Evolutionary conservation across 2,329 filamentous ascomycete species (phyloP).

Genomic region (Beauveria australis): DNA sequence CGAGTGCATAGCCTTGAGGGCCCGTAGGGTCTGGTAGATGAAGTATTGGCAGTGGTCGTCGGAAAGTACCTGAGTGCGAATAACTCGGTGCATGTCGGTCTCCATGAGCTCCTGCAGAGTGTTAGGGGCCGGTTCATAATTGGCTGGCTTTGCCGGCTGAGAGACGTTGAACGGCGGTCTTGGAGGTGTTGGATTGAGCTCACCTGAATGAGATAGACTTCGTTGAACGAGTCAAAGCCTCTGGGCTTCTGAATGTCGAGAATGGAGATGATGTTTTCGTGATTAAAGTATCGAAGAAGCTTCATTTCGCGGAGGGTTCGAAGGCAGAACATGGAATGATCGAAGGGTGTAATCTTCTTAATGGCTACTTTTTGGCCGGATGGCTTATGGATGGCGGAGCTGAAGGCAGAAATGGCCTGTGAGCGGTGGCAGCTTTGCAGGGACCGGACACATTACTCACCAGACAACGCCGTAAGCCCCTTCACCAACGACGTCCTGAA

Average conservation of each 20-base stretch:
- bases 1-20: constrained; percentile 98
- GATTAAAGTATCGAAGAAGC: constrained; percentile 96
- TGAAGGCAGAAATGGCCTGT: constrained; percentile 27
- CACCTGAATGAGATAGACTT: constrained; percentile 98
- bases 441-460: constrained; percentile 44
- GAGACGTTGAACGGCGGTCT: background rate
- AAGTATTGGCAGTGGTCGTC: constrained; percentile 99
- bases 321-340: constrained; percentile 98
- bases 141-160: background rate
- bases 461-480: constrained; percentile 98
- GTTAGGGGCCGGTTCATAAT: background rate
- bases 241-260: constrained; percentile 97
- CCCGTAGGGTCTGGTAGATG: constrained; percentile 97
- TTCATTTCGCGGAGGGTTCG: constrained; percentile 98
- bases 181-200: constrained; percentile 15
- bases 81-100: constrained; percentile 98
- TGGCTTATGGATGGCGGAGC: constrained; percentile 95
- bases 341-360: constrained; percentile 99
- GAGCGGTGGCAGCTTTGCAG: constrained; percentile 2
- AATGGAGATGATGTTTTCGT: constrained; percentile 99
- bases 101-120: constrained; percentile 82
- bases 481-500: constrained; percentile 98
- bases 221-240: constrained; percentile 91
- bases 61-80: constrained; percentile 94
- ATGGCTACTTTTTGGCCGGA: constrained; percentile 98